Evolutionary conservation across 1,284 basidiomycete species (phyloP), one percentile per base, ranked within the genome.

Genomic region (Xanthoconium separans): DNA sequence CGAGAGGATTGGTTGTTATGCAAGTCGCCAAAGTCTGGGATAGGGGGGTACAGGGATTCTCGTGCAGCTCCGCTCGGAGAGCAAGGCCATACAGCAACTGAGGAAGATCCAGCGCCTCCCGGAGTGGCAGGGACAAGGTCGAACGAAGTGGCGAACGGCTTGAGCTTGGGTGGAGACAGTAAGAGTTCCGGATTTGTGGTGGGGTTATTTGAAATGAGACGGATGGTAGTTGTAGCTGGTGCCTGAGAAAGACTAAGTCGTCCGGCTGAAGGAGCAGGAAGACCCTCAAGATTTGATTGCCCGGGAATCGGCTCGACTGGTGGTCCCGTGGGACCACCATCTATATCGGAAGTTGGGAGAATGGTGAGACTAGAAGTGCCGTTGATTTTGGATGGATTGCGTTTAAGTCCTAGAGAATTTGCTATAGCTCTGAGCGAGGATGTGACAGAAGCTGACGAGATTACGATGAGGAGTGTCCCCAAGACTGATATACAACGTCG

Each of bases 381-480:
- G n/a, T 60, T 61, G 56, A 68, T 67, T 62, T 68, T 66, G 30
- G 73, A 73, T 27, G 61, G 61, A 41, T 72, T 68, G 40, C 82
- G 81, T 65, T 83, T 86, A 58, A 88, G 75, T 31, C 86, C 85
- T 33, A 90, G 72, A 10, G 88, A 88, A 47, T 72, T 83, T 24
- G 86, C 87, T 42, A 91, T 72, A 1, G 85, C 82, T 66, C 78
- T 85, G 57, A 90, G 77, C 33, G 87, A 89, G 1, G 85, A 87
- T 36, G 76, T 74, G 18, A 88, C 78, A 9, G 81, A 76, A 16
- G 74, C 83, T 58, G 36, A 50, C 58, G 49, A 46, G 45, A 46
- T 33, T 24, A 24, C 30, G 42, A 47, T 60, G 56, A 58, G 63
- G 65, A 55, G 6, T 34, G 24, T 31, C 22, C 24, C 43, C 29